Base-by-base conservation (phyloP, 2,329 filamentous ascomycete genomes). In the Emmonsiellopsis sp. region DNA sequence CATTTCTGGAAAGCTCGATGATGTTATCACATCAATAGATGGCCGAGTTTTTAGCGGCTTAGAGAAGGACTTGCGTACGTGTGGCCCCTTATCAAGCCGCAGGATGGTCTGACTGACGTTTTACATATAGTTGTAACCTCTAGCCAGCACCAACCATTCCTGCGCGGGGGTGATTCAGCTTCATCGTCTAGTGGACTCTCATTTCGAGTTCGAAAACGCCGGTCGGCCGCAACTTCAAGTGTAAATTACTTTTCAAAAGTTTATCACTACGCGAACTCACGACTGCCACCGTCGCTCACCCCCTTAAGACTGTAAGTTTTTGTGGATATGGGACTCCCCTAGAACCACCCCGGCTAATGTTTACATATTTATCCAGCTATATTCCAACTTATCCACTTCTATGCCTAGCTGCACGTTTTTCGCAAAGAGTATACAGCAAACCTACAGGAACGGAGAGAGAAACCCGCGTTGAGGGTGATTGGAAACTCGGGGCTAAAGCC, bases 331-430 rank as follows among this genome's bases (percentile, higher is more conserved):
- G 31, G 43, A 14, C 11, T 46, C 13, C 10, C 11, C 31, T 14
- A 6, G 6, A 3, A 6, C 36, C 1, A 11, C 10, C 14, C 42
- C 36, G 39, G 51, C 32, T 42, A 47, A 54, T 8, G 13, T 9
- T 42, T 33, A 17, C 17, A 55, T 57, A 13, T 57, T 42, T 5
- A 14, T 10, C 3, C 51, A 85, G 83, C 43, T 86, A 88, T 63
- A 80, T 88, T 42, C 76, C 85, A 0, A 89, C 86, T 0, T 94
- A 85, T 68, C 87, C 84, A 1, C 77, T 95, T 5, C 74, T 94
- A 43, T 89, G 84, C 62, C 77, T 92, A 8, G 89, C 89, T 2
- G 87, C 88, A 0, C 81, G 85, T 56, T 91, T 89, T 65, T 87
- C 88, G 0, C 80, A 86, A 57, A 77, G 80, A 37, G 88, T 87